Evolutionary conservation across 495 filamentous ascomycete genomes (phyloP).

Genomic region (Bryoglossum gracile): DNA sequence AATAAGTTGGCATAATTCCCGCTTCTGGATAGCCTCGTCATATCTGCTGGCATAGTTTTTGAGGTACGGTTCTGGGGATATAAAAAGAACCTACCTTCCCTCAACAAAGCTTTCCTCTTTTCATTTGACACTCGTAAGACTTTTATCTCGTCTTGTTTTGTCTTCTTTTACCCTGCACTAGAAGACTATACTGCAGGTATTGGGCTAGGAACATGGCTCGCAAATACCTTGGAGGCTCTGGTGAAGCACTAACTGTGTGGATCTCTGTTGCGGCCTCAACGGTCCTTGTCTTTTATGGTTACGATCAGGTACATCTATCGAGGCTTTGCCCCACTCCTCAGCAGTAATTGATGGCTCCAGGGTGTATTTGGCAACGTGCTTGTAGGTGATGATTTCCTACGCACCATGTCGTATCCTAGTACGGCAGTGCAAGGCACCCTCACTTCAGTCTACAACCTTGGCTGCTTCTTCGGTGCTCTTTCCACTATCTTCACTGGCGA

Average conservation of each 20-base stretch:
- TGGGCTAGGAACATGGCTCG: conserved; percentile 5
- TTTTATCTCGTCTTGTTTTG: no score
- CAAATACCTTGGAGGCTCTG: conserved; percentile 7
- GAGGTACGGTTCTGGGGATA: no score
- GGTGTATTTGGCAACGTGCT: conserved; percentile 33
- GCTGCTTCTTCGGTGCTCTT: conserved; percentile 40
- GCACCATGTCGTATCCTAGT: conserved; percentile 1
- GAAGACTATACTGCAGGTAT: no score
- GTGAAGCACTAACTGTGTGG: conserved; percentile 3
- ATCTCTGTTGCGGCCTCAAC: conserved; percentile 26
- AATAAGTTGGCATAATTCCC: no score
- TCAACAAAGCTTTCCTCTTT: no score
- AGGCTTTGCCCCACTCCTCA: conserved; percentile 40
- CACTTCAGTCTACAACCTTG: conserved; percentile 47
- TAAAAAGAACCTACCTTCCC: no score
- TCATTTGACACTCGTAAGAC: no score
- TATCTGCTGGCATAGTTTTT: no score
- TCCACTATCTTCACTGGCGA: conserved; percentile 43
- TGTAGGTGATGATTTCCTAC: conserved; percentile 5
- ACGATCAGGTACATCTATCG: conserved; percentile 51
- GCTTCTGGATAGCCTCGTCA: no score
- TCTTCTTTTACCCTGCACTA: no score
- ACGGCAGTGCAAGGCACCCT: conserved; percentile 21
- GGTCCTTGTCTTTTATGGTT: conserved; percentile 36
- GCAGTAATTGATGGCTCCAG: conserved; percentile 34